A percentile compares a stretch with the other conserved stretches of the same genome.
Conservation (phyloP, 192 early-diverging fungal species). For the Piromyces sp. region DNA sequence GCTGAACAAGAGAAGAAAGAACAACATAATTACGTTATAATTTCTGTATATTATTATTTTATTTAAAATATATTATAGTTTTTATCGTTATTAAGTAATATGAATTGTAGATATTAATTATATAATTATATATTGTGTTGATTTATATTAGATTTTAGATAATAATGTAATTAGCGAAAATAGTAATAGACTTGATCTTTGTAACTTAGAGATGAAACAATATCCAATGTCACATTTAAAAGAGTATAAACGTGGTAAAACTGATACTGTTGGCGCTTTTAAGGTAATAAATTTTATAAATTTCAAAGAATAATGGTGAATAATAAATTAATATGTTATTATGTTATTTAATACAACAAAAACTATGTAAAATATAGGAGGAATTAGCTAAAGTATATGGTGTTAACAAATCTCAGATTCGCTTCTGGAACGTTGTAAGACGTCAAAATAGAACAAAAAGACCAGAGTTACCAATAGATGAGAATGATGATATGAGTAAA, state of each 20-base stretch:
- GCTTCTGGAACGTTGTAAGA: conserved; percentile 72
- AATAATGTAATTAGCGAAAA: conserved; percentile 51
- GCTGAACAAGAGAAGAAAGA: conserved; percentile 52
- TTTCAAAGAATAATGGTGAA: background rate
- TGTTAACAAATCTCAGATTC: conserved; percentile 29
- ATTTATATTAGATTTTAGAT: conserved; percentile 30
- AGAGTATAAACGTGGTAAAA: background rate
- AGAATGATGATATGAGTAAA: conserved; percentile 21
- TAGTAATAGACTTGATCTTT: conserved; percentile 66
- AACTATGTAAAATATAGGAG: no score
- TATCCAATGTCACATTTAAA: background rate
- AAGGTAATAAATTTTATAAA: background rate
- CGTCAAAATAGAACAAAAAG: conserved; percentile 84
- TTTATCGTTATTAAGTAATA: no score
- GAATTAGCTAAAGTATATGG: conserved; percentile 21
- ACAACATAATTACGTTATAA: conserved; percentile 40
- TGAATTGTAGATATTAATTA: no score
- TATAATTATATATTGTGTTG: background rate
- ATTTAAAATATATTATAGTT: no score
- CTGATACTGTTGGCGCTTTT: background rate
- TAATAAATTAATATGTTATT: no score
- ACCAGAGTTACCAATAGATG: conserved; percentile 47
- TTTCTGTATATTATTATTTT: conserved; percentile 21
- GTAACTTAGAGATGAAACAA: conserved; percentile 36
- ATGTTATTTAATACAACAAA: no score